Percentiles rank a stretch among this genome's conserved stretches.
Conservation (phyloP, 148 eudicot genomes). For the Persicaria tinctoria region DNA sequence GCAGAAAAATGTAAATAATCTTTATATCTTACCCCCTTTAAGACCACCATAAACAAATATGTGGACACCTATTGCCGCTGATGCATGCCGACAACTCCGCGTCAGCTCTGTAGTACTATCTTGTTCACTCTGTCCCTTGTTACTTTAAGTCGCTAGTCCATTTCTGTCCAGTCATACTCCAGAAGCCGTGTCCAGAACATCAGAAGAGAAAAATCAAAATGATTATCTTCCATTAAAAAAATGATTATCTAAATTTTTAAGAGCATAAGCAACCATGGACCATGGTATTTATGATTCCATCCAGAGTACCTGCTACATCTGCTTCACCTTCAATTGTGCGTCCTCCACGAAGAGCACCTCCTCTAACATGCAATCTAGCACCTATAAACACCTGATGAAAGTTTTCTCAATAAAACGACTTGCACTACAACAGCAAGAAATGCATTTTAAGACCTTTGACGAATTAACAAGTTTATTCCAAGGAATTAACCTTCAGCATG, state of each 20-base stretch:
- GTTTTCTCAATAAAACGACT: background rate
- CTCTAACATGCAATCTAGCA: constrained; percentile 94
- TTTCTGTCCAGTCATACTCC: constrained; percentile 95
- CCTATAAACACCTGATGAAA: constrained; percentile 84
- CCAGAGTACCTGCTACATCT: constrained; percentile 58
- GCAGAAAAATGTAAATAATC: constrained; percentile 1
- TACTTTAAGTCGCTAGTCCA: constrained; percentile 68
- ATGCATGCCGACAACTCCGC: constrained; percentile 97
- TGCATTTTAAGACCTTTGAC: background rate
- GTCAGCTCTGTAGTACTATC: constrained; percentile 72
- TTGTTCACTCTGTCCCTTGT: constrained; percentile 47
- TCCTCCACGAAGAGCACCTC: constrained; percentile 93
- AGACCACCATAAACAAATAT: constrained; percentile 86
- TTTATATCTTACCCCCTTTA: constrained; percentile 61
- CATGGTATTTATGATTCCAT: background rate
- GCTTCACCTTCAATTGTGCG: constrained; percentile 87
- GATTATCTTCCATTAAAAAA: background rate
- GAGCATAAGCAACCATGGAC: background rate
- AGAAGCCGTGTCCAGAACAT: constrained; percentile 98
- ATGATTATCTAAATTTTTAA: background rate
- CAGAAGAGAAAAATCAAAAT: constrained; percentile 8
- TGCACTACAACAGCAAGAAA: background rate
- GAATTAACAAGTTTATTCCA: background rate
- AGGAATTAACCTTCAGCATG: too few species aligned
- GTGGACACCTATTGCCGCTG: constrained; percentile 74